Base-by-base conservation (phyloP, 169 alveolate species). In the Ophryocystis elektroscirrha region DNA sequence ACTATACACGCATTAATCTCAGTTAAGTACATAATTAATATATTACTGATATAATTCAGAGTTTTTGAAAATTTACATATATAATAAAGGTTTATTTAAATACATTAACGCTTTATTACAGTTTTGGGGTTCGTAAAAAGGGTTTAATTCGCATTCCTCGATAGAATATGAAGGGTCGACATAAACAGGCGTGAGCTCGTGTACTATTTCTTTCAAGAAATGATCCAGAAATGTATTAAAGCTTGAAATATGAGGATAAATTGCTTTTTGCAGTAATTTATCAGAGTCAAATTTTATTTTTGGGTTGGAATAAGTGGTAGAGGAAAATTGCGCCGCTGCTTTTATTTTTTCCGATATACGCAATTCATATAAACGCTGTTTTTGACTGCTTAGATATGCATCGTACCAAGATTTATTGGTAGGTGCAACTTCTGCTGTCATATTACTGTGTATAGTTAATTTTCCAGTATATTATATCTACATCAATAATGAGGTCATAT, bases 191-290 rank as follows among this genome's bases (percentile, higher is more conserved):
- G 59, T 56, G 24, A 59, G 45, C 2, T 43, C 56, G 16, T 51
- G 32, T 32, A 51, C 56, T 42, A 59, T 59, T 24, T 41, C 61
- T n/a, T 49, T 37, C 25, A 59, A 25, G 46, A 51, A 59, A 18
- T 41, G 48, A 12, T 51, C 50, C 5, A 47, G 42, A 42, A 59
- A 59, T 2, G 56, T 50, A 48, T 59, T 49, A 48, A n/a, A 59
- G n/a, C 59, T 47, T 22, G 37, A 29, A 20, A 59, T 49, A 43
- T 59, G 67, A 0, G 67, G 56, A 22, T 26, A 51, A 23, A 35
- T 57, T 30, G 59, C 56, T 22, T 56, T 53, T 20, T 48, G 57
- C 45, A 56, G 46, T 5, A 52, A 45, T 19, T 46, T 58, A 43
- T 56, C 50, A 53, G 47, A 54, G 3, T 32, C 50, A 12, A 23